Conservation (phyloP, 2,329 filamentous ascomycete genomes). For the Botrytis galanthina region DNA sequence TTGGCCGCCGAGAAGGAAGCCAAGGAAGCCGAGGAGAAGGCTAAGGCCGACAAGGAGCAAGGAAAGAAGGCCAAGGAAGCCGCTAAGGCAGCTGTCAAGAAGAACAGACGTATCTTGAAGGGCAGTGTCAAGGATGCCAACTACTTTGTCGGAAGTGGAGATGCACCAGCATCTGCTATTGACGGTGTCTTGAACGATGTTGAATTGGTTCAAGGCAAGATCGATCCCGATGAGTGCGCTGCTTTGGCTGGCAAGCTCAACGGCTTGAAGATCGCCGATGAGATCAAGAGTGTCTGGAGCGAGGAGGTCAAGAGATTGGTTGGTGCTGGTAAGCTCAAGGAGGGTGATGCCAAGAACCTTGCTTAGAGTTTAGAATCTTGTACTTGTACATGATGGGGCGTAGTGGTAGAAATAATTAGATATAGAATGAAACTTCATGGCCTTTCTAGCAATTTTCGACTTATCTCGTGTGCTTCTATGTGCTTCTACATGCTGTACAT, state of each 20-base stretch:
- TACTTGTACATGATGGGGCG: conserved; percentile 5
- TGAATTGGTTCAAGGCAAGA: conserved; percentile 81
- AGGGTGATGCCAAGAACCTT: conserved; percentile 72
- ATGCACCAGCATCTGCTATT: conserved; percentile 72
- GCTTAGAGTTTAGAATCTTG: conserved; percentile 26
- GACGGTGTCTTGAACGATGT: conserved; percentile 82
- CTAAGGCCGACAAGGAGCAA: conserved; percentile 79
- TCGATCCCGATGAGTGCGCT: conserved; percentile 88
- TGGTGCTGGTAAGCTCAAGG: conserved; percentile 80
- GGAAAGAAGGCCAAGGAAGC: conserved; percentile 97
- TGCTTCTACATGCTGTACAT: not conserved
- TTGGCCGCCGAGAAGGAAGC: conserved; percentile 76
- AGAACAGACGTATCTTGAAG: conserved; percentile 98
- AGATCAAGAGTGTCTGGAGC: conserved; percentile 82
- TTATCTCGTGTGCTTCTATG: not conserved
- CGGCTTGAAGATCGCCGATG: conserved; percentile 72
- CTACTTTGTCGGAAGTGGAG: conserved; percentile 77
- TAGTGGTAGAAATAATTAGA: not conserved
- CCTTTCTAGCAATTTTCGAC: not conserved
- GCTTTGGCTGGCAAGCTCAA: conserved; percentile 77
- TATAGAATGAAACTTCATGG: conserved; percentile 16
- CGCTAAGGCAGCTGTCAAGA: conserved; percentile 98
- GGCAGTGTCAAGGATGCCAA: conserved; percentile 94
- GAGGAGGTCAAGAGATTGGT: conserved; percentile 77
- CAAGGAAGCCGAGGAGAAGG: conserved; percentile 81